phyloP scores from a whole-genome alignment of 2,329 filamentous ascomycete species.

The Aspergillus viridinutans region DNA sequence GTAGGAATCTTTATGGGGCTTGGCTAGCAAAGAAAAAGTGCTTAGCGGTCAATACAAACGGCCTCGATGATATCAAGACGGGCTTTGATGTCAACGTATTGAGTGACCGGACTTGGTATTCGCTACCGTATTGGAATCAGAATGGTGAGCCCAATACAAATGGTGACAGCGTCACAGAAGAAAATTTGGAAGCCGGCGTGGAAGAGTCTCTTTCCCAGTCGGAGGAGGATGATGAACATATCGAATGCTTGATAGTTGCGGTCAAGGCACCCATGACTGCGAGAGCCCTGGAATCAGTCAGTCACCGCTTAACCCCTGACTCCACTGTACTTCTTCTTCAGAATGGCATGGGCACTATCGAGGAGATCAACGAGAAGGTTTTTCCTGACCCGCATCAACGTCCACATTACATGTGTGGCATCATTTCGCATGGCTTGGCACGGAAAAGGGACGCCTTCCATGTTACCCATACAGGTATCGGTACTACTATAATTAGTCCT shows the following conservation, averaged over 20 bases:
- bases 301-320: slow-evolving; percentile 60
- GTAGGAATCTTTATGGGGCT: slow-evolving; percentile 33
- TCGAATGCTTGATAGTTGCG: slow-evolving; percentile 72
- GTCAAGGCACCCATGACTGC: slow-evolving; percentile 69
- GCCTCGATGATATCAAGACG: slow-evolving; percentile 39
- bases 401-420: slow-evolving; percentile 73
- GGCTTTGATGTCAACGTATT: slow-evolving; percentile 44
- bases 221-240: slow-evolving; percentile 44
- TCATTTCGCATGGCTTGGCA: slow-evolving; percentile 57
- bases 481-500: slow-evolving; percentile 55
- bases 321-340: slow-evolving; percentile 74
- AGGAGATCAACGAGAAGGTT: slow-evolving; percentile 66
- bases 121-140: slow-evolving; percentile 21
- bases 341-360: slow-evolving; percentile 79
- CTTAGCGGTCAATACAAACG: slow-evolving; percentile 35
- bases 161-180: slow-evolving; percentile 4
- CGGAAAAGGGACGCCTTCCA: slow-evolving; percentile 45
- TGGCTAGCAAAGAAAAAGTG: slow-evolving; percentile 30
- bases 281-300: slow-evolving; percentile 61
- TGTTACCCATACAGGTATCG: slow-evolving; percentile 55
- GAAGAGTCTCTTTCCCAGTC: slow-evolving; percentile 10
- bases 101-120: slow-evolving; percentile 30
- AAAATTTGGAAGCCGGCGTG: slow-evolving; percentile 3
- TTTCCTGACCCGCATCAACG: slow-evolving; percentile 63
- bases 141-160: slow-evolving; percentile 9